Evolutionary conservation across 2,329 filamentous ascomycete genomes (phyloP).

Genomic region (Aspergillus luchuensis): DNA sequence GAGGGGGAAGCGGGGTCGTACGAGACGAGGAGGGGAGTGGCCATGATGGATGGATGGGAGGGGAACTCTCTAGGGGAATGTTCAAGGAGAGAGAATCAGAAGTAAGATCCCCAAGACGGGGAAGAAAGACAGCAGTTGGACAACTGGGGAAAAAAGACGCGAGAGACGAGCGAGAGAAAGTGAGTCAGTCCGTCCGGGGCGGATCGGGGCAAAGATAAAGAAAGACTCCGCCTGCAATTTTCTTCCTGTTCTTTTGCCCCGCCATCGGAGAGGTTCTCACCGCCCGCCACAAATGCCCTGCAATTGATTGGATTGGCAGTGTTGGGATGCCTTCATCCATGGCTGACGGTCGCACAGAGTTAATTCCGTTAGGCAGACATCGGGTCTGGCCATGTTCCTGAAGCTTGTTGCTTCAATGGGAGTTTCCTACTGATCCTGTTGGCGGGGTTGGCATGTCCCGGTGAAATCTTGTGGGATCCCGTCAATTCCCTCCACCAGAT

Average conservation of each 20-base stretch:
- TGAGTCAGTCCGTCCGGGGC: conserved; percentile 1
- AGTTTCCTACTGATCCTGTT: not conserved
- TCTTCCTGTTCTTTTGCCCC: conserved; percentile 1
- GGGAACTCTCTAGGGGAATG: not conserved
- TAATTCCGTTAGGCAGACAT: not conserved
- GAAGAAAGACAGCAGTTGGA: conserved; percentile 1
- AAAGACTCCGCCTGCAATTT: conserved; percentile 3
- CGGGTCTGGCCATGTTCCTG: not conserved
- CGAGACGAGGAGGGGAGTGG: conserved; percentile 46
- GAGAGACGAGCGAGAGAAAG: not conserved
- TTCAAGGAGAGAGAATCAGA: not conserved
- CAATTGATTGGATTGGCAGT: not conserved
- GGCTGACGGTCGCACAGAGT: not conserved
- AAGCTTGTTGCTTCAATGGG: not conserved
- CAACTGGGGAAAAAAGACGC: not conserved
- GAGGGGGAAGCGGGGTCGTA: conserved; percentile 46
- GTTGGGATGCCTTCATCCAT: not conserved
- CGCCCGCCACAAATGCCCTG: not conserved
- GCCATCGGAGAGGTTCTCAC: conserved; percentile 5
- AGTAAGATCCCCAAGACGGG: conserved; percentile 5
- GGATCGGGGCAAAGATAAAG: not conserved
- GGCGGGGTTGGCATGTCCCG: not conserved
- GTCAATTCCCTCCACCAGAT: too few species aligned
- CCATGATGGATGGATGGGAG: conserved; percentile 32
- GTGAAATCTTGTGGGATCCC: too few species aligned